These are phyloP conservation scores for Rhododendron mucronatum DNA, from an alignment of 148 eudicot species.

Conservation along the genomic window DNA sequence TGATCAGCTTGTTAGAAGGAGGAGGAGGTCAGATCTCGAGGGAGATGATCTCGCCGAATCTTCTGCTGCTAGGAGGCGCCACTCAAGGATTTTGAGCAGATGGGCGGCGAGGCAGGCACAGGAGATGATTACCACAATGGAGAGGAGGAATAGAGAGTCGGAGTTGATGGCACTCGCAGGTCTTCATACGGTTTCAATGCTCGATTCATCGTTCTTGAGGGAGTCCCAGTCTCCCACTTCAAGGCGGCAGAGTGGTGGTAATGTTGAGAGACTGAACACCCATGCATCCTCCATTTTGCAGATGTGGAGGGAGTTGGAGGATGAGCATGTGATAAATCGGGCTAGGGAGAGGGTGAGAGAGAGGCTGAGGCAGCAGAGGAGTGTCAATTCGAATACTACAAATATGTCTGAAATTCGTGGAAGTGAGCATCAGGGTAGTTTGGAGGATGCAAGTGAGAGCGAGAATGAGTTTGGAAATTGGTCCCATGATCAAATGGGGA, in stretches of 20 bases:
- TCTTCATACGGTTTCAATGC: conserved; percentile 91
- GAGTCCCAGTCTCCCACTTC: conserved; percentile 84
- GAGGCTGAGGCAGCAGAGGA: conserved; percentile 68
- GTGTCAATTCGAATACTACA: conserved; percentile 48
- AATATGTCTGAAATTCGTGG: conserved; percentile 46
- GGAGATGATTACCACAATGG: conserved; percentile 94
- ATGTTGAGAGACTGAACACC: conserved; percentile 71
- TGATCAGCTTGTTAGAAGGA: conserved; percentile 75
- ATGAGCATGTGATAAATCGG: conserved; percentile 61
- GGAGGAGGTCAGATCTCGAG: conserved; percentile 88
- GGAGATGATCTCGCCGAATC: conserved; percentile 97
- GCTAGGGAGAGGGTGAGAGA: conserved; percentile 76
- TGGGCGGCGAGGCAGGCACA: conserved; percentile 98
- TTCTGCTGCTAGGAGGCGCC: conserved; percentile 91
- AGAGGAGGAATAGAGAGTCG: conserved; percentile 84
- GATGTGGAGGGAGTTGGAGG: conserved; percentile 99
- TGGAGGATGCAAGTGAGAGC: conserved; percentile 63
- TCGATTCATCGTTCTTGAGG: conserved; percentile 86
- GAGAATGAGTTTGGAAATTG: conserved; percentile 70
- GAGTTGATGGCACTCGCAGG: conserved; percentile 99
- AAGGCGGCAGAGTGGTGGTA: conserved; percentile 48
- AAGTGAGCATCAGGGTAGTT: conserved; percentile 51
- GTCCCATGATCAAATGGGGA: conserved; percentile 58
- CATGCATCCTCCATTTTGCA: conserved; percentile 79
- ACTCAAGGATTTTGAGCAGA: conserved; percentile 73